Evolutionary conservation across 78 protist species (phyloP).

Genomic region (Speleostelium caveatum): DNA sequence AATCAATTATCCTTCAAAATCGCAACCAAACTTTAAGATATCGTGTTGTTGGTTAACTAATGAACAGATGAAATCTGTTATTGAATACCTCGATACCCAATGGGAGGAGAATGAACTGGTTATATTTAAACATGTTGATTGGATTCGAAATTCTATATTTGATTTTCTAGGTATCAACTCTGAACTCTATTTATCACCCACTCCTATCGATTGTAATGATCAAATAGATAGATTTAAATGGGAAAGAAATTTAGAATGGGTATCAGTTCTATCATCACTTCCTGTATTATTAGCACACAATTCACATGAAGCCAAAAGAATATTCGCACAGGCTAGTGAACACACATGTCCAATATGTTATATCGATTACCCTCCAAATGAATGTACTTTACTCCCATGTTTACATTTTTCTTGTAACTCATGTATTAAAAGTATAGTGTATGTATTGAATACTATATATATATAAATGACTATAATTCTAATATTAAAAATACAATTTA

Average conservation of each 20-base stretch:
- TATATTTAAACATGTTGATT: slow-evolving; percentile 27
- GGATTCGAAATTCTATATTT: slow-evolving; percentile 17
- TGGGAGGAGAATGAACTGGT: slow-evolving; percentile 22
- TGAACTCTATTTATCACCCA: neutral
- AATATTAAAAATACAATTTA: too few species aligned
- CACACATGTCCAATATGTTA: neutral
- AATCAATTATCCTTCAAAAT: neutral
- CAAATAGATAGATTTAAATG: neutral
- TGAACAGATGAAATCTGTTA: slow-evolving; percentile 20
- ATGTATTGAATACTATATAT: too few species aligned
- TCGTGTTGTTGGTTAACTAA: slow-evolving; percentile 42
- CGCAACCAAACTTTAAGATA: neutral
- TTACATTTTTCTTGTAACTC: neutral
- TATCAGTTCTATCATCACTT: neutral
- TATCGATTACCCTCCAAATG: neutral
- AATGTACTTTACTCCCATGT: neutral
- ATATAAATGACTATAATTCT: too few species aligned
- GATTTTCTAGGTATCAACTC: neutral
- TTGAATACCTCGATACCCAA: neutral
- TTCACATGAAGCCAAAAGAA: slow-evolving; percentile 7
- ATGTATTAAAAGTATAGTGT: neutral
- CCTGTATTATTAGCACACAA: slow-evolving; percentile 17
- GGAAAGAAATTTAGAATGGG: slow-evolving; percentile 23
- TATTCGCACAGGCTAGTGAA: neutral
- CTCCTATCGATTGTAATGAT: neutral